A percentile compares a stretch with the other conserved stretches of the same genome.
Conservation (phyloP, 371 early-diverging fungal genomes). For the Mortierella sp. region DNA sequence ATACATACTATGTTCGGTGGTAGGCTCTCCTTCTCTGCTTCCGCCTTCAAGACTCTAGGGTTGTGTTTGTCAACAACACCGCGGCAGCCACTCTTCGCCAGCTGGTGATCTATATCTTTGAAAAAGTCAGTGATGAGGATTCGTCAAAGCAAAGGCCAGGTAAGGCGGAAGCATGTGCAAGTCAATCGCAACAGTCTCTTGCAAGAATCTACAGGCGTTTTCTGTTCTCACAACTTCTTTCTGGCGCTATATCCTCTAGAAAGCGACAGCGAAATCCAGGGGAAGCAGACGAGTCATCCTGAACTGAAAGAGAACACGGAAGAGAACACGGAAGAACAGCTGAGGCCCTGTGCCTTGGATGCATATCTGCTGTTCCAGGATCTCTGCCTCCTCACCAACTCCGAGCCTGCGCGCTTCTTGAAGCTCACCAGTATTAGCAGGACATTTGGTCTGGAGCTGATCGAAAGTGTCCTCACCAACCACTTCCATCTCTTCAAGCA, state of each 20-base stretch:
- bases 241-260: not conserved
- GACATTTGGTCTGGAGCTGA: conserved; percentile 90
- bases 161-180: conserved; percentile 24
- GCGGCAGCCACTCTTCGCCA: conserved; percentile 96
- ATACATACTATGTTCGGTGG: not conserved
- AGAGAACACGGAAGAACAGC: conserved; percentile 39
- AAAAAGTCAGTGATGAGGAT: conserved; percentile 85
- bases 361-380: conserved; percentile 91
- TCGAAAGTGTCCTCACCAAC: conserved; percentile 89
- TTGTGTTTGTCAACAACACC: conserved; percentile 91
- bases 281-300: conserved; percentile 1
- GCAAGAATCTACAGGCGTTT: no score
- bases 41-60: conserved; percentile 86
- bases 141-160: conserved; percentile 55
- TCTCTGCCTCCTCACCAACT: conserved; percentile 77
- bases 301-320: conserved; percentile 7
- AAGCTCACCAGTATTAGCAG: conserved; percentile 73
- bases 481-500: conserved; percentile 79
- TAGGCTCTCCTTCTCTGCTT: conserved; percentile 91
- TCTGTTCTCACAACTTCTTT: no score
- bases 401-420: conserved; percentile 76
- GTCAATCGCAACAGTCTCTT: no score
- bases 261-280: not conserved
- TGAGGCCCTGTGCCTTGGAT: conserved; percentile 78
- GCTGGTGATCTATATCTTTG: conserved; percentile 93